Base-by-base conservation (phyloP, 352 stramenopile species). In the Phytophthora pseudosyringae region DNA sequence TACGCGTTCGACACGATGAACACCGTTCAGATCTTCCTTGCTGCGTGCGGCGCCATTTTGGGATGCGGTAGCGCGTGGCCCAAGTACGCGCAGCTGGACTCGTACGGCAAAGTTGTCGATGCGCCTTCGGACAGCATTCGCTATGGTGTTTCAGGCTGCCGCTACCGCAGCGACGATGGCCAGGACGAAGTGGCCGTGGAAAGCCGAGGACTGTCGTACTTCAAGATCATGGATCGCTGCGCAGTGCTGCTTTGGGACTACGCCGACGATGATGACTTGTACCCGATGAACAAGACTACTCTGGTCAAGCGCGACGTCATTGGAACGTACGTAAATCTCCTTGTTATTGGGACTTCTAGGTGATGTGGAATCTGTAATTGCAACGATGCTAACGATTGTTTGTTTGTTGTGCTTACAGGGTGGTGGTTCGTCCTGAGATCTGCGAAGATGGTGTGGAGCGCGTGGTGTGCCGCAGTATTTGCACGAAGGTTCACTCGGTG, bases 1-100 rank as follows among this genome's bases (percentile, higher is more conserved):
- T 76, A 76, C 51, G 67, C 71, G 13, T 74, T 79, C 46, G 67
- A 79, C 41, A 76, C 71, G 29, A 62, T 68, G 58, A 74, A 79
- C 63, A 72, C 67, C n/a, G 67, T 64, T 21, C 57, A 73, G 67
- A 71, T 79, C 40, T 79, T 79, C 67, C 46, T 71, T 44, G 54
- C 59, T 29, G 67, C 71, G 12, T 74, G 62, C 18, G 56, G 46
- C 0, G 71, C 63, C 46, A 76, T 79, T 40, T 39, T 73, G 16
- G 56, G 66, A 25, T 69, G 63, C 38, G 58, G 59, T 28, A 73
- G 57, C 12, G 63, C 54, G 16, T 74, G 63, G 67, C 62, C 62
- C 5, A 64, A 71, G 13, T 73, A 79, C 62, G 59, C 59, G 32
- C 59, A 73, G 25, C 49, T 76, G 18, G 48, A 67, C 41, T 67